Conservation (phyloP, 306 rosid species). For the Cajanus cajan region DNA sequence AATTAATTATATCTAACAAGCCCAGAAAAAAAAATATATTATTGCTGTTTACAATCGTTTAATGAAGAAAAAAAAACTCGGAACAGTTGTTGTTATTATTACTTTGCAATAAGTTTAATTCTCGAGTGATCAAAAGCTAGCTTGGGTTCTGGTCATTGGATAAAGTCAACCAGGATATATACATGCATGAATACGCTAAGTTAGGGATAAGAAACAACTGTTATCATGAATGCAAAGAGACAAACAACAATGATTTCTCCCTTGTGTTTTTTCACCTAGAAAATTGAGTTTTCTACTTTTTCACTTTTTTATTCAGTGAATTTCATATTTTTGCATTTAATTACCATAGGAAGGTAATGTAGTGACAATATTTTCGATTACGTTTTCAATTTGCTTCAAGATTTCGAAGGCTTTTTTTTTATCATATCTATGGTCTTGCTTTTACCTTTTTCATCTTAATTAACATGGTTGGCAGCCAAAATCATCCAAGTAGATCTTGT, state of each 20-base stretch:
- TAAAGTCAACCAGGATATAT: slow-evolving; percentile 49
- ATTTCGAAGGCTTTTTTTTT: slow-evolving; percentile 42
- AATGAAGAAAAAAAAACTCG: slow-evolving; percentile 22
- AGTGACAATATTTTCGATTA: not conserved
- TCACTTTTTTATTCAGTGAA: not conserved
- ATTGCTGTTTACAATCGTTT: slow-evolving; percentile 24
- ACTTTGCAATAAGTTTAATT: not conserved
- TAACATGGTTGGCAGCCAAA: slow-evolving; percentile 54
- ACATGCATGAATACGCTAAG: slow-evolving; percentile 35
- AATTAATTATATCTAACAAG: not conserved
- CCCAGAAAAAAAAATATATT: not conserved
- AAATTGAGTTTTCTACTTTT: not conserved
- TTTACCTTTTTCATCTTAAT: slow-evolving; percentile 25
- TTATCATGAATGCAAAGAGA: slow-evolving; percentile 46
- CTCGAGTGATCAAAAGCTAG: slow-evolving; percentile 23
- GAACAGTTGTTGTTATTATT: slow-evolving; percentile 8
- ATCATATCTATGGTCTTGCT: slow-evolving; percentile 18
- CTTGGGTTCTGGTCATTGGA: not conserved
- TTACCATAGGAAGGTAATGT: not conserved
- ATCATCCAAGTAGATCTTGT: slow-evolving; percentile 59
- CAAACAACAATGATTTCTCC: slow-evolving; percentile 41
- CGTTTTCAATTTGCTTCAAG: slow-evolving; percentile 11
- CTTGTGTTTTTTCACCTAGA: not conserved
- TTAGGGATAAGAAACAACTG: slow-evolving; percentile 39
- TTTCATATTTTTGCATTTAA: not conserved